Evolutionary conservation across 2,329 filamentous ascomycete genomes (phyloP), one percentile per base, ranked within the genome.

Genomic region (Neonectria magnoliae): DNA sequence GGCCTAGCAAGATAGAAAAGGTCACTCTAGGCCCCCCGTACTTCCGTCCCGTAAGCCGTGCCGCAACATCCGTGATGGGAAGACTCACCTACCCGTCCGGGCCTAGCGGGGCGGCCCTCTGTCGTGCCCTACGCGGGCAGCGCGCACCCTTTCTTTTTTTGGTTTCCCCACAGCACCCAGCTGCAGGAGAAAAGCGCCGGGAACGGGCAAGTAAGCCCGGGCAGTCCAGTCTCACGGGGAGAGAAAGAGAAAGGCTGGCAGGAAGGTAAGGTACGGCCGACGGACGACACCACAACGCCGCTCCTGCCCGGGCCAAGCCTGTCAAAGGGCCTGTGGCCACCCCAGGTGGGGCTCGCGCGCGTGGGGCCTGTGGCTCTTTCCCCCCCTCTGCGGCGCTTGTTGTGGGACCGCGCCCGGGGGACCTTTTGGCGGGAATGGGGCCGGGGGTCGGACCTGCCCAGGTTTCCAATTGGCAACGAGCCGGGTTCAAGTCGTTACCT

Each of bases 381-480:
- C 36, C 36, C 36, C 36, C 36, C 64, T 62, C 68, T 67, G 70
- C 65, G 65, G 70, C 68, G 65, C 65, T 70, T 54, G 61, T 63
- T 56, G 61, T 63, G 71, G 61, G 51, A 65, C 68, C 71, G 65
- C 57, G 64, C 64, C 68, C 70, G 68, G 71, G 71, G 71, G 71
- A 73, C 70, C 71, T 74, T 73, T 73, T 73, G 71, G 64, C 67
- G 70, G 70, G 64, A 72, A 71, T 66, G 65, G 65, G 66, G 62
- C 66, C 64, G 55, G 68, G 71, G 70, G 33, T 52, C 51, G 52
- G 57, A 57, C 57, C 44, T 56, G 52, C 67, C 52, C 36, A 64
- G 56, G 68, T 72, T 68, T 62, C 36, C 36, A 16, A 38, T 38
- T 38, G 36, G 36, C 36, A 38, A 16, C 36, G 68, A 68, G 65